Conservation (phyloP, 495 filamentous ascomycete genomes). For the Xylaria sp. region DNA sequence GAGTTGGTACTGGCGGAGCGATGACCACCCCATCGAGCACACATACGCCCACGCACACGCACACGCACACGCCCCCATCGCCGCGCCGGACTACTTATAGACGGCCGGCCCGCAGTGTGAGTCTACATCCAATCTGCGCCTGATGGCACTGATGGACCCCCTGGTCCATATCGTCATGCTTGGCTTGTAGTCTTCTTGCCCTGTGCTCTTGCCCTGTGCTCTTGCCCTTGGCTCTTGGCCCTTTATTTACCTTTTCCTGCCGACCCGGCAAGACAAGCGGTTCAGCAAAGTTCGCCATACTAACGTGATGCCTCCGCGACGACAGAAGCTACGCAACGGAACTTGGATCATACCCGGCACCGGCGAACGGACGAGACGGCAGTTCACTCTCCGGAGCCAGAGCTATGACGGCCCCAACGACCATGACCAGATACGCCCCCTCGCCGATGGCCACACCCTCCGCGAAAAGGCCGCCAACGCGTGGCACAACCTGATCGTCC, state of each 20-base stretch:
- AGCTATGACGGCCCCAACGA: slow-evolving; percentile 34
- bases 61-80: not conserved
- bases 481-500: slow-evolving; percentile 37
- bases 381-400: slow-evolving; percentile 60
- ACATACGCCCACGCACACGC: not conserved
- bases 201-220: not conserved
- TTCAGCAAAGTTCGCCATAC: slow-evolving; percentile 18
- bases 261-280: slow-evolving; percentile 2
- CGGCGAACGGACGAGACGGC: slow-evolving; percentile 64
- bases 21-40: slow-evolving; percentile 2
- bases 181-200: not conserved
- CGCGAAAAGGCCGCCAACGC: slow-evolving; percentile 36
- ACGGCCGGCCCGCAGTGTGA: slow-evolving; percentile 24
- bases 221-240: not conserved
- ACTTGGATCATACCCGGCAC: slow-evolving; percentile 67
- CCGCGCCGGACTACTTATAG: slow-evolving; percentile 25
- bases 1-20: not conserved
- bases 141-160: not conserved
- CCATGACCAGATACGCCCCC: slow-evolving; percentile 37
- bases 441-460: slow-evolving; percentile 36
- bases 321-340: slow-evolving; percentile 65
- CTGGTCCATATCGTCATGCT: not conserved
- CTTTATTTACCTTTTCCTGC: too few species aligned
- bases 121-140: slow-evolving; percentile 5
- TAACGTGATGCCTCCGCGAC: slow-evolving; percentile 39